These are phyloP conservation scores for Rhodotorula sphaerocarpa DNA, from an alignment of 768 basidiomycete genomes.

Conservation along the genomic window DNA sequence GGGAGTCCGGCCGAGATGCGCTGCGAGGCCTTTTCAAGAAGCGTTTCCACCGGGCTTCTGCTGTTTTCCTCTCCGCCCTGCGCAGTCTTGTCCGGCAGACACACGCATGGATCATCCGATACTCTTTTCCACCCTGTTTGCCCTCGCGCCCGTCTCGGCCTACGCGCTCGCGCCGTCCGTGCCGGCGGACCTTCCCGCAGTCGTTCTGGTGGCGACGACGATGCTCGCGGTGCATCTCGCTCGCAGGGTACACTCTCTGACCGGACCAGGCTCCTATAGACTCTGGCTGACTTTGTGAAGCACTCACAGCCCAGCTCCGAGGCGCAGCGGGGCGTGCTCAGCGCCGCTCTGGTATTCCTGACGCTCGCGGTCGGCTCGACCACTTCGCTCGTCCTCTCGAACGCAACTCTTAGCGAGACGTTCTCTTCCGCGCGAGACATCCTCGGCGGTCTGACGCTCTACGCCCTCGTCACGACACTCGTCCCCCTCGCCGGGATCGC, in stretches of 20 bases:
- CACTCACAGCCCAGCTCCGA: no score
- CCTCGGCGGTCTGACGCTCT: neutral
- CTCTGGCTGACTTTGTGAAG: no score
- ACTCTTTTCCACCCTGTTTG: neutral
- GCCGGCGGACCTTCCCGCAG: neutral
- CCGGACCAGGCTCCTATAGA: no score
- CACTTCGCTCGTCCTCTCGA: neutral
- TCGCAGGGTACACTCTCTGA: no score
- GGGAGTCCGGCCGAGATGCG: no score
- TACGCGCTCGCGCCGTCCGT: slow-evolving; percentile 3
- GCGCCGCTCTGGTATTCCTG: neutral
- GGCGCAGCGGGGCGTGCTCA: no score
- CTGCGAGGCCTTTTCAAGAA: no score
- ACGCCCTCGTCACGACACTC: neutral
- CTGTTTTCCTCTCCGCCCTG: no score
- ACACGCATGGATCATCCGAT: neutral
- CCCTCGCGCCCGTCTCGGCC: neutral
- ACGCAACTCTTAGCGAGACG: neutral
- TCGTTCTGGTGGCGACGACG: neutral
- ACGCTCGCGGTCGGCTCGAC: neutral
- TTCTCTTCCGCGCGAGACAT: neutral
- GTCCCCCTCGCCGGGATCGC: neutral
- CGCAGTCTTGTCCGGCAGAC: no score
- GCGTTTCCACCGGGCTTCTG: no score
- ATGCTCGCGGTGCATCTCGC: no score